These are phyloP conservation scores for Beauveria varroae DNA, from an alignment of 2,329 filamentous ascomycete genomes.

Conservation along the genomic window DNA sequence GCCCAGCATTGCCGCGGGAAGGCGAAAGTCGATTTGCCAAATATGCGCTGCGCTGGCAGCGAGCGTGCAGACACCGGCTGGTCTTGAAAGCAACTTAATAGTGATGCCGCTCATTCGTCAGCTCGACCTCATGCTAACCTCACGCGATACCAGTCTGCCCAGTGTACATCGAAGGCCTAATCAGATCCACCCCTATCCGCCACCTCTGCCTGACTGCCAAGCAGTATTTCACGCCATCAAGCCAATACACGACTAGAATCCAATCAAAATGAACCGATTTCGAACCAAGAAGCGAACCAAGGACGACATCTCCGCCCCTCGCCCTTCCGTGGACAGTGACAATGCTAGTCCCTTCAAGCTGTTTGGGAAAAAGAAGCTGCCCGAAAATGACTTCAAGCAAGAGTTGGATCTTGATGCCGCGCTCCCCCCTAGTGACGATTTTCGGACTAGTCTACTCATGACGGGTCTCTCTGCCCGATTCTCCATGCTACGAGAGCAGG, in stretches of 20 bases:
- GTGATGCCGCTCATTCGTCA: neutral
- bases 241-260: neutral
- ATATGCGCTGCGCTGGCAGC: neutral
- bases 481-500: constrained; percentile 92
- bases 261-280: constrained; percentile 64
- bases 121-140: neutral
- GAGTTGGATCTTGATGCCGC: constrained; percentile 67
- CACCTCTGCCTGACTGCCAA: neutral
- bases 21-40: neutral
- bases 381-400: constrained; percentile 50
- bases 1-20: neutral
- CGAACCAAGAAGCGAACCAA: constrained; percentile 63
- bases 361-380: constrained; percentile 50
- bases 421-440: constrained; percentile 78
- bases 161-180: neutral
- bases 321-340: constrained; percentile 49
- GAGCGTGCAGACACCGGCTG: too few relatives aligned
- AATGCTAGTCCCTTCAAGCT: constrained; percentile 44
- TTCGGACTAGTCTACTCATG: constrained; percentile 93
- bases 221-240: neutral
- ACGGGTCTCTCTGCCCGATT: constrained; percentile 90
- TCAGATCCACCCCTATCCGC: neutral
- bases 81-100: neutral
- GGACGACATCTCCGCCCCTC: constrained; percentile 41
- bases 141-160: neutral